phyloP scores from a whole-genome alignment of 148 eudicot genomes.

The Amaranthus hypochondriacus region DNA sequence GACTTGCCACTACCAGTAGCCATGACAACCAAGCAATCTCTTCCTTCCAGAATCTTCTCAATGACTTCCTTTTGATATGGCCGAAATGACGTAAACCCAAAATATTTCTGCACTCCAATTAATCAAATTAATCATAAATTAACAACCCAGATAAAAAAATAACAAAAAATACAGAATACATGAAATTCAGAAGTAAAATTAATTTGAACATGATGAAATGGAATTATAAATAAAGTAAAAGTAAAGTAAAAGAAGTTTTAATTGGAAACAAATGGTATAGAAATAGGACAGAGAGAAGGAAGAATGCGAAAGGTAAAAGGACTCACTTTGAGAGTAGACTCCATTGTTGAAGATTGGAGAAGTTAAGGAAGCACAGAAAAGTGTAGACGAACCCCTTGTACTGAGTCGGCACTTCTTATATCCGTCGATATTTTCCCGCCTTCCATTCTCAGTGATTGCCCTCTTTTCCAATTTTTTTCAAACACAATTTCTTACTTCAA shows the following conservation, averaged over 20 bases:
- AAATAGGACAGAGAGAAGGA: too few relatives aligned
- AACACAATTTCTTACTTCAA: too few relatives aligned
- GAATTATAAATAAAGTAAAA: too few relatives aligned
- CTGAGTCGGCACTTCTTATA: too few relatives aligned
- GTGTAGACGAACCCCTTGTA: not conserved
- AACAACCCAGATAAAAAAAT: not conserved
- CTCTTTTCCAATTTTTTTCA: too few relatives aligned
- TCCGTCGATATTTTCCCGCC: too few relatives aligned
- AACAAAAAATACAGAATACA: not conserved
- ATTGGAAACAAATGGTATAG: not conserved
- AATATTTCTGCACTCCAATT: slow-evolving; percentile 42
- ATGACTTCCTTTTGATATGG: slow-evolving; percentile 76
- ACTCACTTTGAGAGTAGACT: slow-evolving; percentile 36
- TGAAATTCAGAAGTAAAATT: not conserved
- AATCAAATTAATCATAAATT: too few relatives aligned
- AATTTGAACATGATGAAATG: not conserved
- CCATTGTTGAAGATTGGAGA: slow-evolving; percentile 19
- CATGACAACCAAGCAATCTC: slow-evolving; percentile 74
- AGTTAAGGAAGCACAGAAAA: not conserved
- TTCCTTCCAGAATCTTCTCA: slow-evolving; percentile 52
- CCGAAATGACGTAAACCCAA: slow-evolving; percentile 57
- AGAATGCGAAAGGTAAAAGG: not conserved
- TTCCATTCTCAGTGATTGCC: too few relatives aligned
- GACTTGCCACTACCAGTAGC: slow-evolving; percentile 92
- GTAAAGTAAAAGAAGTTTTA: not conserved